Percentiles rank a stretch among this genome's conserved stretches.
These are phyloP conservation scores for Boletales sp. DNA, from an alignment of 768 basidiomycete species.

Conservation along the genomic window DNA sequence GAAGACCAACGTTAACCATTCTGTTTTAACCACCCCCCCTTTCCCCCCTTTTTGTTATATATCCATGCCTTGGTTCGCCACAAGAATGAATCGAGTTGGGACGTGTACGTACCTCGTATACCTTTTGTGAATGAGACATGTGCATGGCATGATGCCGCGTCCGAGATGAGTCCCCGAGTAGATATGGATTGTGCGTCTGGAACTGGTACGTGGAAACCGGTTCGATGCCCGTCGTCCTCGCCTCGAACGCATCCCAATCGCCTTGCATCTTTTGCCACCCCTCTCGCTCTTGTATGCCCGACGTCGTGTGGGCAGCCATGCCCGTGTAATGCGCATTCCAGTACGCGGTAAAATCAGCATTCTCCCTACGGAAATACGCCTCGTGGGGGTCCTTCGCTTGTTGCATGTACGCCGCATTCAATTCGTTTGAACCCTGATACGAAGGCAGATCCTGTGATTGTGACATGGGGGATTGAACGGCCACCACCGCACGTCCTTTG, in stretches of 20 bases:
- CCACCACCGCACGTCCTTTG: constrained; percentile 49
- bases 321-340: constrained; percentile 47
- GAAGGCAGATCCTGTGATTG: constrained; percentile 6
- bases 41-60: background rate
- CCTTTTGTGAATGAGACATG: constrained; percentile 23
- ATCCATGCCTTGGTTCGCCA: constrained; percentile 7
- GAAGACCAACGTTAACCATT: constrained; percentile 17
- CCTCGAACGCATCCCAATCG: constrained; percentile 83
- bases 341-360: constrained; percentile 59
- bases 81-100: constrained; percentile 7
- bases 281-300: constrained; percentile 26
- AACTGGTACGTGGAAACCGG: constrained; percentile 63
- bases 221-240: constrained; percentile 61
- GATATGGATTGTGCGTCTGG: constrained; percentile 75
- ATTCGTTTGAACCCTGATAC: constrained; percentile 19
- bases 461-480: constrained; percentile 5
- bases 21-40: background rate
- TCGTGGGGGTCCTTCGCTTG: constrained; percentile 47
- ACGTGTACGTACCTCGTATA: constrained; percentile 39
- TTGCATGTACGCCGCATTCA: constrained; percentile 15
- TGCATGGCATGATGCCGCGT: constrained; percentile 46
- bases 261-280: constrained; percentile 66
- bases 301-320: constrained; percentile 3
- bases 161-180: constrained; percentile 53
- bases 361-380: constrained; percentile 69